These are phyloP conservation scores for Pugionium dolabratum DNA, from an alignment of 345 rosid species.

Conservation along the genomic window DNA sequence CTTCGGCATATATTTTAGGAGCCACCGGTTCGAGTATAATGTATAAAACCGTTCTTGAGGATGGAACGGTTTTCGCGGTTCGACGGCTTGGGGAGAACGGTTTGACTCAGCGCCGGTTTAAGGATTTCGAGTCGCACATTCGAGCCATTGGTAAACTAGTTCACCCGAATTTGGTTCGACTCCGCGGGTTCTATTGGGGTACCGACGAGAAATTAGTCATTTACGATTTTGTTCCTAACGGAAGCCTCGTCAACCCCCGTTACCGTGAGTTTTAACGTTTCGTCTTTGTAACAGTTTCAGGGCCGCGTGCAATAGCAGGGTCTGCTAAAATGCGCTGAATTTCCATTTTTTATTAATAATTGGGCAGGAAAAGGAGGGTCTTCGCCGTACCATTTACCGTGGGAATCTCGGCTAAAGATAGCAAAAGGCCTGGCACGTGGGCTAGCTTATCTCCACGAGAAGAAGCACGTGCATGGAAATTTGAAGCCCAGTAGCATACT, in stretches of 20 bases:
- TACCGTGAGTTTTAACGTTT: slow-evolving; percentile 56
- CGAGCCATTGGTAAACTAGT: slow-evolving; percentile 77
- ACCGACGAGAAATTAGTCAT: slow-evolving; percentile 70
- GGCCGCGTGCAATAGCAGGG: slow-evolving; percentile 24
- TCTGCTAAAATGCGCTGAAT: slow-evolving; percentile 22
- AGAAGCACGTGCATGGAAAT: slow-evolving; percentile 90
- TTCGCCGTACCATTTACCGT: slow-evolving; percentile 71
- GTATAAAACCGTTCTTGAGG: slow-evolving; percentile 92
- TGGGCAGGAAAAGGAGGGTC: slow-evolving; percentile 74
- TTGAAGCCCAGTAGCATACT: slow-evolving; percentile 84
- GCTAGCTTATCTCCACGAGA: slow-evolving; percentile 75
- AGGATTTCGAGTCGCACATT: slow-evolving; percentile 72
- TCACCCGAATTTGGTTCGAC: slow-evolving; percentile 81
- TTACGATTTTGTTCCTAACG: slow-evolving; percentile 76
- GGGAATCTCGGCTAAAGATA: slow-evolving; percentile 87
- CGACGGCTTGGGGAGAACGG: slow-evolving; percentile 74
- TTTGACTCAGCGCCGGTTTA: slow-evolving; percentile 62
- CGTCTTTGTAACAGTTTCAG: not conserved
- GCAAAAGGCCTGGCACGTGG: slow-evolving; percentile 82
- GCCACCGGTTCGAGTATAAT: slow-evolving; percentile 87
- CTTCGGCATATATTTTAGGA: slow-evolving; percentile 81
- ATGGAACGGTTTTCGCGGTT: slow-evolving; percentile 73
- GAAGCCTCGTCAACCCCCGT: slow-evolving; percentile 83
- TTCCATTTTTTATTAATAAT: not conserved
- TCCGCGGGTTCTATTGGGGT: slow-evolving; percentile 82